Conservation (phyloP, 495 filamentous ascomycete genomes). For the Amphirosellinia nigrospora region DNA sequence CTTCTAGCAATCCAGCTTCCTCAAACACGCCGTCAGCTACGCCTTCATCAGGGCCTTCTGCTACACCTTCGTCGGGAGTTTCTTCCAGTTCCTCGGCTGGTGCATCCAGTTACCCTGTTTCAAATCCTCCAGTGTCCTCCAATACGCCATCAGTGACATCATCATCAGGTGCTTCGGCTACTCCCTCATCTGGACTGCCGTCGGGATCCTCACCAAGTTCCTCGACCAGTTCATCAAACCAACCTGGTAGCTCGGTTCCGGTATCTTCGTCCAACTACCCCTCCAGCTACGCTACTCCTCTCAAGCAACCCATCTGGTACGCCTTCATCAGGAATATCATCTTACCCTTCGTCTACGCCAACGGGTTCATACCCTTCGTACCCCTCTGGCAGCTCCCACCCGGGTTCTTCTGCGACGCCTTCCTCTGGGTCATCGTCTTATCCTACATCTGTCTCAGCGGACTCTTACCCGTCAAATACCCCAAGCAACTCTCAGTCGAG, state of each 20-base stretch:
- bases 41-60: neutral
- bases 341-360: neutral
- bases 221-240: neutral
- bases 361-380: neutral
- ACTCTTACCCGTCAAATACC: neutral
- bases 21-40: neutral
- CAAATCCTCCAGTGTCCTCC: neutral
- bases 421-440: neutral
- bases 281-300: slow-evolving; percentile 3
- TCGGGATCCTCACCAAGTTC: neutral
- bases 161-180: neutral
- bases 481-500: too few relatives aligned
- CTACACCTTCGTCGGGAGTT: too few relatives aligned
- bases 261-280: neutral
- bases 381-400: neutral
- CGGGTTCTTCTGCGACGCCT: neutral
- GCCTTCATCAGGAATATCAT: neutral
- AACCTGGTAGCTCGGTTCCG: neutral
- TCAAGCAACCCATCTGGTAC: neutral
- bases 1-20: neutral
- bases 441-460: neutral
- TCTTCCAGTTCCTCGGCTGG: too few relatives aligned
- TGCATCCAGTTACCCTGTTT: neutral
- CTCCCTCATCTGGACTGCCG: neutral
- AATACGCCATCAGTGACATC: neutral